Percentiles rank a stretch among this genome's conserved stretches.
These are phyloP conservation scores for Hypoxylon cercidicola DNA, from an alignment of 495 filamentous ascomycete genomes.

Conservation along the genomic window DNA sequence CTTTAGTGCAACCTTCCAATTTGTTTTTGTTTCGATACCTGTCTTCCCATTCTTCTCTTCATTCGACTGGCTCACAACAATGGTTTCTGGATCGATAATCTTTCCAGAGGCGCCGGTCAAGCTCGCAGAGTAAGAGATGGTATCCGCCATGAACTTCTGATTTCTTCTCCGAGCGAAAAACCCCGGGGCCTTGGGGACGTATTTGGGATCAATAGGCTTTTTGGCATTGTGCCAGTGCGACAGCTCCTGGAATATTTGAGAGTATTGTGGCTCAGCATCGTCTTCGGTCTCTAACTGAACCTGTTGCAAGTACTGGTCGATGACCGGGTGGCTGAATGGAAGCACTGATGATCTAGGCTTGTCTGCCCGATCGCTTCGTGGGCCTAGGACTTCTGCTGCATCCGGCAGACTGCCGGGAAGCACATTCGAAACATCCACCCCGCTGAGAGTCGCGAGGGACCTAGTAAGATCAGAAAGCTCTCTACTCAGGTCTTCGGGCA, in stretches of 20 bases:
- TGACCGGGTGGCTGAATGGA: slow-evolving; percentile 67
- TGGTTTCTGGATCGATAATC: slow-evolving; percentile 68
- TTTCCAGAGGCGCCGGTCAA: slow-evolving; percentile 72
- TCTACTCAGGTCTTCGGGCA: slow-evolving; percentile 29
- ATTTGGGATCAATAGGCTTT: slow-evolving; percentile 58
- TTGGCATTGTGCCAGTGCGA: slow-evolving; percentile 74
- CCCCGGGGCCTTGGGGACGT: slow-evolving; percentile 23
- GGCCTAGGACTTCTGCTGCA: not conserved
- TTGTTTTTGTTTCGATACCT: not conserved
- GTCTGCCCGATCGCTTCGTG: not conserved
- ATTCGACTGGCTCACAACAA: slow-evolving; percentile 54
- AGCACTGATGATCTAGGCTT: slow-evolving; percentile 54
- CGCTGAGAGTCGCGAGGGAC: slow-evolving; percentile 42
- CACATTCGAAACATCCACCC: slow-evolving; percentile 32
- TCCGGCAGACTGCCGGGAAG: not conserved
- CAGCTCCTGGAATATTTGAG: slow-evolving; percentile 64
- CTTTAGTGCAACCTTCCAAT: not conserved
- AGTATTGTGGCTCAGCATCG: slow-evolving; percentile 18
- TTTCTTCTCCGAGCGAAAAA: slow-evolving; percentile 46
- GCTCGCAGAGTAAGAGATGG: slow-evolving; percentile 74
- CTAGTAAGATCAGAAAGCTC: slow-evolving; percentile 14
- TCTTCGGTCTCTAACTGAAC: slow-evolving; percentile 58
- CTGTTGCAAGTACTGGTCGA: slow-evolving; percentile 67
- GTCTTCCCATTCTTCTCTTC: slow-evolving; percentile 13
- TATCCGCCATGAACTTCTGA: slow-evolving; percentile 70